A percentile compares a stretch with the other conserved stretches of the same genome.
phyloP scores from a whole-genome alignment of 2,329 filamentous ascomycete species.

The Cercospora berteroae region DNA sequence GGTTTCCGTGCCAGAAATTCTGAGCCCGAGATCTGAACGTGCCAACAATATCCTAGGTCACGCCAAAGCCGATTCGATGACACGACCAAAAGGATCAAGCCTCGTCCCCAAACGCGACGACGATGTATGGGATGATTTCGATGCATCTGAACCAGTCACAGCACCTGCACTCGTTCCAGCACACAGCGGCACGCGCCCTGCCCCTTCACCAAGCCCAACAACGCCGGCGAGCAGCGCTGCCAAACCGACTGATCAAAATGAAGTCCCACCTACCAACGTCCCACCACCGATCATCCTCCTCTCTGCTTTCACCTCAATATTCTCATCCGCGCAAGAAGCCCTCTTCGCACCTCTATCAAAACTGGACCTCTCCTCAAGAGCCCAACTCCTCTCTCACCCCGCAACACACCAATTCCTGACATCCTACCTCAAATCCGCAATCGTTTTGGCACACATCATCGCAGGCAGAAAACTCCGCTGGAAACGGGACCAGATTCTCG shows the following conservation, averaged over 20 bases:
- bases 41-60: slow-evolving; percentile 11
- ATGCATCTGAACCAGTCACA: slow-evolving; percentile 24
- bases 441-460: slow-evolving; percentile 74
- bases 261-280: slow-evolving; percentile 72
- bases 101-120: slow-evolving; percentile 16
- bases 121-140: slow-evolving; percentile 48
- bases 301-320: slow-evolving; percentile 69
- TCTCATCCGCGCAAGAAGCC: slow-evolving; percentile 62
- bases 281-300: slow-evolving; percentile 84
- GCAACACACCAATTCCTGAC: slow-evolving; percentile 62
- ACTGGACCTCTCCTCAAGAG: slow-evolving; percentile 53
- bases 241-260: neutral
- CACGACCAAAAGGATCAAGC: slow-evolving; percentile 14
- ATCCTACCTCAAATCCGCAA: slow-evolving; percentile 61
- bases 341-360: slow-evolving; percentile 64
- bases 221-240: neutral
- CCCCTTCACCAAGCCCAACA: neutral
- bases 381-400: slow-evolving; percentile 60
- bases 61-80: slow-evolving; percentile 18
- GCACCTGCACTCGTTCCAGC: neutral
- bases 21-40: slow-evolving; percentile 17
- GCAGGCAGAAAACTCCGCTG: slow-evolving; percentile 82
- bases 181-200: neutral
- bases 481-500: slow-evolving; percentile 82
- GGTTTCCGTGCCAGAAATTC: slow-evolving; percentile 15